Evolutionary conservation across 345 rosid species (phyloP).

Genomic region (Xanthoceras sorbifolium): DNA sequence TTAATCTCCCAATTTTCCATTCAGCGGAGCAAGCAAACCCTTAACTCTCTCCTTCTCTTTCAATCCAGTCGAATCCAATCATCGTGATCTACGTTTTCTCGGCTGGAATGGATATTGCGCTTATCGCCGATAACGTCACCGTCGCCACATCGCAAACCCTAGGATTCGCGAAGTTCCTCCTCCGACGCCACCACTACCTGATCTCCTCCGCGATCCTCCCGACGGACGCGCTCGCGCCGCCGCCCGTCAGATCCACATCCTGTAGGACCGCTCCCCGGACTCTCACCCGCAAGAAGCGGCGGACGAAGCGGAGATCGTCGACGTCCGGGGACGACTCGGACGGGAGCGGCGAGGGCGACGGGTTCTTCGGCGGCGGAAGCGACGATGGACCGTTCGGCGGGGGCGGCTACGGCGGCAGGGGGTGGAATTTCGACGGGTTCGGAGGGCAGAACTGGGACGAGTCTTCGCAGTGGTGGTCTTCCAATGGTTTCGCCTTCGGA

Average conservation of each 20-base stretch:
- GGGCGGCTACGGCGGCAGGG: constrained; percentile 61
- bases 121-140: constrained; percentile 46
- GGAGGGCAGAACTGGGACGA: constrained; percentile 72
- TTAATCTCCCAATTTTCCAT: neutral
- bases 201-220: constrained; percentile 38
- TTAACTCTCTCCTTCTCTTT: neutral
- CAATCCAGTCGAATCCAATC: neutral
- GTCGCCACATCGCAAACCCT: constrained; percentile 49
- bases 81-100: neutral
- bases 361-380: constrained; percentile 47
- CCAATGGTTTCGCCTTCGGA: constrained; percentile 60
- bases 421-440: constrained; percentile 67
- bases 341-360: constrained; percentile 46
- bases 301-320: constrained; percentile 51
- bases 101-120: constrained; percentile 54
- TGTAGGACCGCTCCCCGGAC: constrained; percentile 46
- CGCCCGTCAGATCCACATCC: constrained; percentile 51
- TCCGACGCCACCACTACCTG: constrained; percentile 34
- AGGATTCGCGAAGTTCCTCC: constrained; percentile 52
- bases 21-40: neutral
- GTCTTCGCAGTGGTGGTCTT: constrained; percentile 45
- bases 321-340: constrained; percentile 47
- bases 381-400: constrained; percentile 52
- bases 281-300: constrained; percentile 52
- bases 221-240: constrained; percentile 52